Percentiles rank a stretch among this genome's conserved stretches.
phyloP scores from a whole-genome alignment of 352 stramenopile genomes.

The Phytophthora aleatoria region DNA sequence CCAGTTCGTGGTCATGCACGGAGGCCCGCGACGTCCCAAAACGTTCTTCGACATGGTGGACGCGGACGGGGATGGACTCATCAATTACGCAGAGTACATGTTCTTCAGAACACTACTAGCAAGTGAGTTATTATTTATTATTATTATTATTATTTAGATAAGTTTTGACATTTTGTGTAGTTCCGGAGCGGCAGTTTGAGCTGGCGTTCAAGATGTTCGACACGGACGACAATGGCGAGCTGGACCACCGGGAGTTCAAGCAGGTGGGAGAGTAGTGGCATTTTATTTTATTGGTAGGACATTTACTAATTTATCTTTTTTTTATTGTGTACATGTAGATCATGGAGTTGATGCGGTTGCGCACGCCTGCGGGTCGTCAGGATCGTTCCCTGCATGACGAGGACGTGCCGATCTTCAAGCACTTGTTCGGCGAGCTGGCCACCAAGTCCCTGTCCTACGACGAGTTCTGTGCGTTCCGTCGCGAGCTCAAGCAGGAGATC shows the following conservation, averaged over 20 bases:
- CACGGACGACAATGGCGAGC: conserved; percentile 72
- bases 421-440: conserved; percentile 83
- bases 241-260: conserved; percentile 89
- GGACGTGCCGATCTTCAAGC: conserved; percentile 83
- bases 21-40: conserved; percentile 57
- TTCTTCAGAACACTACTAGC: conserved; percentile 88
- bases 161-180: conserved; percentile 28
- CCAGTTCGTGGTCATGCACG: conserved; percentile 75
- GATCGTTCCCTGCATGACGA: conserved; percentile 80
- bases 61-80: conserved; percentile 85
- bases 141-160: background rate
- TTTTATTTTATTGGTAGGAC: background rate
- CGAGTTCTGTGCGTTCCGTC: conserved; percentile 78
- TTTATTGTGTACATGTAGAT: conserved; percentile 67
- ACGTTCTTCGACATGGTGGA: conserved; percentile 89
- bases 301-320: background rate
- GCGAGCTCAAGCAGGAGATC: conserved; percentile 80
- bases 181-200: conserved; percentile 86
- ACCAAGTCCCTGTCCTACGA: conserved; percentile 85
- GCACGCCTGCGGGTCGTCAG: conserved; percentile 78
- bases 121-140: conserved; percentile 56
- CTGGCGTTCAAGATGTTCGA: conserved; percentile 93
- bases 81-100: conserved; percentile 91
- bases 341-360: conserved; percentile 82
- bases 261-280: conserved; percentile 38